Evolutionary conservation across 495 filamentous ascomycete genomes (phyloP), one percentile per base, ranked within the genome.

Genomic region (Penicillium longicatenatum): DNA sequence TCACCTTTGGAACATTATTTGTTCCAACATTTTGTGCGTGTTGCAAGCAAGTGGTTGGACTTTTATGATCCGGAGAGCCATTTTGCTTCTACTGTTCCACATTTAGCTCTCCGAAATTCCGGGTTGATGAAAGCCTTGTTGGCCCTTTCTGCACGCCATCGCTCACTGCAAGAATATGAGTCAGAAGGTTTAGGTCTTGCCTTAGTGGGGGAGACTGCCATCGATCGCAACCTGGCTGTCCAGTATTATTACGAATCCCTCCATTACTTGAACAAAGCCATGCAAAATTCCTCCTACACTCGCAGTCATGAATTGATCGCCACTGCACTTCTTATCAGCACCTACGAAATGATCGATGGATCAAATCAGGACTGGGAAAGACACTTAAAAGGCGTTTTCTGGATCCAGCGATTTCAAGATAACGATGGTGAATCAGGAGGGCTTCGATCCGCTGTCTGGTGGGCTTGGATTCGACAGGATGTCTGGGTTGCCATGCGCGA

Each of bases 111-210:
- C 17, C 55, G 59, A 10, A 71, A 71, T 31, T 35, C 58, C 2
- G 69, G 69, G 1, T 42, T 71, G 12, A 67, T 71, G 66, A 67
- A 63, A 46, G 69, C 69, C 3, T 37, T 69, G 3, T 52, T 71
- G 14, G 69, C 69, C 1, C 50, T 69, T 1, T 65, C 69, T 1
- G 58, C 66, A 9, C 54, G 65, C 7, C 65, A 68, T 41, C 41
- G 64, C 10, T 64, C 65, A 50, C 61, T 33, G 21, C 54, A 30
- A 30, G 60, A 39, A 51, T 56, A 43, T 19, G 17, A 46, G 41
- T 17, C 19, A 11, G 8, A 21, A 22, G 19, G 46, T 12, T 12
- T n/a, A 12, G 42, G 24, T 14, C 11, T 12, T 21, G 14, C 4
- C 3, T 39, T 33, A 16, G 17, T 16, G 3, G 7, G 41, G 19